Evolutionary conservation across 495 filamentous ascomycete species (phyloP).

Genomic region (Aspergillus ellipticus): DNA sequence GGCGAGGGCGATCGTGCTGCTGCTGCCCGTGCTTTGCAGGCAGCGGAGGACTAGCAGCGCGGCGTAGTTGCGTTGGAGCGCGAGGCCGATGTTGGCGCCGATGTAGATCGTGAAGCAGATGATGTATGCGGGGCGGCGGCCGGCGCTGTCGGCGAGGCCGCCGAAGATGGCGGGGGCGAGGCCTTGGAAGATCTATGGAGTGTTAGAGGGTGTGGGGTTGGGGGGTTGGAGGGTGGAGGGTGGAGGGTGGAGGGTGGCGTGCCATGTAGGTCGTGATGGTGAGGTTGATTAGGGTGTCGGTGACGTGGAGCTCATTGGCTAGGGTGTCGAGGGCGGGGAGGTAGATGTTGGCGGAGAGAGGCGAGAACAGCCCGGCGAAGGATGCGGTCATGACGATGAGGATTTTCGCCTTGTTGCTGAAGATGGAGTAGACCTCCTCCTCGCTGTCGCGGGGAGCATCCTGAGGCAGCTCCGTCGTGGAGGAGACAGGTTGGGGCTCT

Average conservation of each 20-base stretch:
- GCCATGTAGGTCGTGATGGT: slow-evolving; percentile 1
- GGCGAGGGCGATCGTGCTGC: slow-evolving; percentile 40
- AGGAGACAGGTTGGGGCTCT: not conserved
- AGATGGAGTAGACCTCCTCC: not conserved
- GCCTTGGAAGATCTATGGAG: slow-evolving; percentile 46
- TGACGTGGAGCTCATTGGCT: not conserved
- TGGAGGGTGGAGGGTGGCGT: no score
- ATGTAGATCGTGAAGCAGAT: slow-evolving; percentile 37
- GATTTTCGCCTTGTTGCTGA: not conserved
- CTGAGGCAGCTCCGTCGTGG: not conserved
- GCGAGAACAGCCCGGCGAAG: not conserved
- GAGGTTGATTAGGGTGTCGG: not conserved
- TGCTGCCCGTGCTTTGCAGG: slow-evolving; percentile 38
- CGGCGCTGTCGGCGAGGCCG: slow-evolving; percentile 35
- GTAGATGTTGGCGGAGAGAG: slow-evolving; percentile 4
- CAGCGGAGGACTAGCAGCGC: slow-evolving; percentile 36
- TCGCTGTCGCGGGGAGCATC: not conserved
- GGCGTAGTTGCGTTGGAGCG: slow-evolving; percentile 35
- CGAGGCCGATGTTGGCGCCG: slow-evolving; percentile 37
- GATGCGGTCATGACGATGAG: not conserved
- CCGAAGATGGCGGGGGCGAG: slow-evolving; percentile 41
- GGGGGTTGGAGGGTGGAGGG: not conserved
- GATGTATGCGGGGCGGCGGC: slow-evolving; percentile 38
- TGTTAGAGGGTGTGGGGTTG: no score
- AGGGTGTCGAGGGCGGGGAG: not conserved